These are phyloP conservation scores for Aspergillus sparsus DNA, from an alignment of 495 filamentous ascomycete genomes.

Conservation along the genomic window DNA sequence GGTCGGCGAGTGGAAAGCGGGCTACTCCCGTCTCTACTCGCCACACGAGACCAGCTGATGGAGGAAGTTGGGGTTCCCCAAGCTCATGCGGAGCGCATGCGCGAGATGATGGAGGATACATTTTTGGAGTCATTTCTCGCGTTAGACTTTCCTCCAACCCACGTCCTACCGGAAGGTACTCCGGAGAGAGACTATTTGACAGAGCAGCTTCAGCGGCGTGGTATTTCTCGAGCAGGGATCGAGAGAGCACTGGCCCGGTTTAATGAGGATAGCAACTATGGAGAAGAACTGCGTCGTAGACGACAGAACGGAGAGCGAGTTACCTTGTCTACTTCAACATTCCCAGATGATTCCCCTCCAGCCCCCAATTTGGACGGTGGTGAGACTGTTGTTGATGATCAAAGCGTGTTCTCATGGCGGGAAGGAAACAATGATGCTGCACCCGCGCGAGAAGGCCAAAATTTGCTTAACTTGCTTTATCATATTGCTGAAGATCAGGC, in stretches of 20 bases:
- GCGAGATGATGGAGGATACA: slow-evolving; percentile 53
- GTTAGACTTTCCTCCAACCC: slow-evolving; percentile 44
- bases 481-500: slow-evolving; percentile 83
- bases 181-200: slow-evolving; percentile 42
- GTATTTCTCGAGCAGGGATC: slow-evolving; percentile 45
- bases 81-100: slow-evolving; percentile 48
- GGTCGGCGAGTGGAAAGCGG: slow-evolving; percentile 50
- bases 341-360: slow-evolving; percentile 51
- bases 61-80: slow-evolving; percentile 44
- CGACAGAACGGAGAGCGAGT: slow-evolving; percentile 47
- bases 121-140: slow-evolving; percentile 54
- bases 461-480: slow-evolving; percentile 71
- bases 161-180: slow-evolving; percentile 36
- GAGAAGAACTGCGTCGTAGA: slow-evolving; percentile 46
- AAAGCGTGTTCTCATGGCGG: slow-evolving; percentile 57
- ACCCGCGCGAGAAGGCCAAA: slow-evolving; percentile 67
- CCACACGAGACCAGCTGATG: slow-evolving; percentile 50
- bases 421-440: slow-evolving; percentile 55
- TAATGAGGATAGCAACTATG: slow-evolving; percentile 47
- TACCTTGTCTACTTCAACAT: slow-evolving; percentile 43
- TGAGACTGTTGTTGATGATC: slow-evolving; percentile 61
- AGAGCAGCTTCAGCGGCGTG: slow-evolving; percentile 44
- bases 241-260: slow-evolving; percentile 43
- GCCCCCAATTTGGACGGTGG: slow-evolving; percentile 47
- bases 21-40: slow-evolving; percentile 45